Evolutionary conservation across 1,284 basidiomycete species (phyloP), one percentile per base, ranked within the genome.

Genomic region (Marasmius oreades): DNA sequence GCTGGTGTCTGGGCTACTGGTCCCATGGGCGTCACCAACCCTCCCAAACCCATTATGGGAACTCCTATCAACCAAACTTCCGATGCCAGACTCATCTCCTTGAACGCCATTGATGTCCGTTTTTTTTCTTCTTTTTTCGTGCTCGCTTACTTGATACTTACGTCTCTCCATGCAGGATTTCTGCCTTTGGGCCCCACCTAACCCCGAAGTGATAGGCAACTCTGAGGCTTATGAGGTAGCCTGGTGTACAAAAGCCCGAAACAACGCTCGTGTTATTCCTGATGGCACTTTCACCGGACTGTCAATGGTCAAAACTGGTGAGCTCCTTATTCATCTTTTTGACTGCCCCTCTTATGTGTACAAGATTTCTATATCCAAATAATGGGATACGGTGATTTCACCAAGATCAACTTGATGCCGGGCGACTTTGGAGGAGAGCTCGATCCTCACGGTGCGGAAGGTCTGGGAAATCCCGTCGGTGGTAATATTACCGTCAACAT

Each of bases 181-280:
- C 59, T 76, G 75, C 55, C 55, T 77, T 5, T 77, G 75, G 45
- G 75, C 71, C 1, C 75, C 75, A n/a, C 74, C 69, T 3, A 57
- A 56, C 14, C 53, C 59, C 53, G 58, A 64, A 50, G 57, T 59
- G 23, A 73, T 76, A 37, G 61, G 70, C 0, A 64, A 76, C 52
- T 72, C 73, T 1, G 74, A 76, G 75, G 79, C 77, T 10, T 76
- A 79, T 63, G 84, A 82, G 60, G 84, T 90, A 33, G 81, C 85
- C 1, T 90, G 81, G 80, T 90, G 87, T 69, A 84, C 85, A n/a
- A 75, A 81, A 67, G 74, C 74, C 26, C 77, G 81, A 26, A 80
- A 78, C 64, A 83, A 85, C 16, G 77, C 82, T 0, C 82, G 86
- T 52, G 63, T 84, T 28, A 84, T 88, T 44, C 83, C 83, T 3